phyloP scores from a whole-genome alignment of 441 rosid genomes.

The Pelargonium myrrhifolium region DNA sequence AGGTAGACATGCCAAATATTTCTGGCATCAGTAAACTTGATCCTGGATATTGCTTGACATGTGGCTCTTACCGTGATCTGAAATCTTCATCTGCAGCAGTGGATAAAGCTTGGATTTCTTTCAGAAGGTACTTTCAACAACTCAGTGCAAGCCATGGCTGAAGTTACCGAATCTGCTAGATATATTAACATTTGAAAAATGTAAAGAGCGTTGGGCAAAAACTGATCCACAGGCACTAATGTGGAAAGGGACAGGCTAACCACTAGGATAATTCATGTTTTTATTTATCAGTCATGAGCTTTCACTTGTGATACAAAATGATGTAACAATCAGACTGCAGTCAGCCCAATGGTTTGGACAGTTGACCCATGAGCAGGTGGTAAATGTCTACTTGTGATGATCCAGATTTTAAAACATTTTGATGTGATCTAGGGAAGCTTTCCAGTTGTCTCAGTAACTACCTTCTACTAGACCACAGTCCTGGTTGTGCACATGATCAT shows the following conservation, averaged over 20 bases:
- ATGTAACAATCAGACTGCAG: background rate
- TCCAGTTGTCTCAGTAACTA: background rate
- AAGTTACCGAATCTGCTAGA: background rate
- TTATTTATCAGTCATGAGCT: background rate
- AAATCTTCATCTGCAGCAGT: slow-evolving; percentile 34
- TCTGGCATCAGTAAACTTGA: slow-evolving; percentile 26
- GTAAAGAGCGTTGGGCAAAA: background rate
- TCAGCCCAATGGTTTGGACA: background rate
- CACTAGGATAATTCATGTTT: background rate
- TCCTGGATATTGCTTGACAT: slow-evolving; percentile 55
- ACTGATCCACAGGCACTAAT: background rate
- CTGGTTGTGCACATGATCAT: background rate
- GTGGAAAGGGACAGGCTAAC: background rate
- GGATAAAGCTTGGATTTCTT: slow-evolving; percentile 43
- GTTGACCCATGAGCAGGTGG: background rate
- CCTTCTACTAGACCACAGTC: background rate
- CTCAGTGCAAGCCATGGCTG: background rate
- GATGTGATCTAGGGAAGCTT: background rate
- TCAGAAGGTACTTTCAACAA: slow-evolving; percentile 40
- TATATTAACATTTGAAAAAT: background rate
- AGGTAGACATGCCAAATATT: slow-evolving; percentile 31
- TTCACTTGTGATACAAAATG: background rate
- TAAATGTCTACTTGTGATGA: no score
- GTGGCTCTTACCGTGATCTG: slow-evolving; percentile 43
- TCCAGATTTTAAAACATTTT: no score